Evolutionary conservation across 2,329 filamentous ascomycete genomes (phyloP).

Genomic region (Cephalotrichum gorgonifer): DNA sequence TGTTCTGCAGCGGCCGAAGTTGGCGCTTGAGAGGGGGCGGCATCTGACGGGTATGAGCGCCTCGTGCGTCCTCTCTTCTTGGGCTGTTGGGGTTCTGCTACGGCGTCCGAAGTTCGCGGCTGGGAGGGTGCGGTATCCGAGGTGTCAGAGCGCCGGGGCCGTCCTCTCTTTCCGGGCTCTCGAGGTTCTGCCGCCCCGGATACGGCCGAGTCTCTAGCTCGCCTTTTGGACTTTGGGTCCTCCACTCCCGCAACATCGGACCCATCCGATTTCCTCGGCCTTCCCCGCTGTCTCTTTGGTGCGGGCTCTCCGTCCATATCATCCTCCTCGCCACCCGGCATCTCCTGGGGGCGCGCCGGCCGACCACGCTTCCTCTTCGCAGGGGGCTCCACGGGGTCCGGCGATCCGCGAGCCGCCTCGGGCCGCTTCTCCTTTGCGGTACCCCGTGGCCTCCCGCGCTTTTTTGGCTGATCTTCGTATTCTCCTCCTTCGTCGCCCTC

Average conservation of each 20-base stretch:
- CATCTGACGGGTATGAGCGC: no score
- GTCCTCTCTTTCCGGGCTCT: slow-evolving; percentile 11
- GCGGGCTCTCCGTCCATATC: slow-evolving; percentile 1
- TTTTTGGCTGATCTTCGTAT: background rate
- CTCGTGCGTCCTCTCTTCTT: background rate
- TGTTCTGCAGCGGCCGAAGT: background rate
- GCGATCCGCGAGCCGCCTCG: background rate
- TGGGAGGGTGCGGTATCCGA: background rate
- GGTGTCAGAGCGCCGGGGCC: slow-evolving; percentile 7
- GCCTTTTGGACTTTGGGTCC: background rate
- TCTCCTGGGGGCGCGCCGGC: slow-evolving; percentile 13
- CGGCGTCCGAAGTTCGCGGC: no score
- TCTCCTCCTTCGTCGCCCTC: background rate
- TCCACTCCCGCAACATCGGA: background rate
- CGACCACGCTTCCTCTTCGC: slow-evolving; percentile 17
- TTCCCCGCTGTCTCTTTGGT: slow-evolving; percentile 12
- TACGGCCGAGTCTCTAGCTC: slow-evolving; percentile 1
- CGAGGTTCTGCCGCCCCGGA: background rate
- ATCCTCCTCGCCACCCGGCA: slow-evolving; percentile 1
- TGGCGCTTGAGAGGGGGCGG: background rate
- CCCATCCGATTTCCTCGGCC: slow-evolving; percentile 4
- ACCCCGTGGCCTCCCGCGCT: background rate
- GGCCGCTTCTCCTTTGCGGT: background rate
- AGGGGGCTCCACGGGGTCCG: slow-evolving; percentile 4
- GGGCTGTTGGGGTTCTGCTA: slow-evolving; percentile 12